phyloP scores from a whole-genome alignment of 306 rosid species.

The Castanopsis chinensis region DNA sequence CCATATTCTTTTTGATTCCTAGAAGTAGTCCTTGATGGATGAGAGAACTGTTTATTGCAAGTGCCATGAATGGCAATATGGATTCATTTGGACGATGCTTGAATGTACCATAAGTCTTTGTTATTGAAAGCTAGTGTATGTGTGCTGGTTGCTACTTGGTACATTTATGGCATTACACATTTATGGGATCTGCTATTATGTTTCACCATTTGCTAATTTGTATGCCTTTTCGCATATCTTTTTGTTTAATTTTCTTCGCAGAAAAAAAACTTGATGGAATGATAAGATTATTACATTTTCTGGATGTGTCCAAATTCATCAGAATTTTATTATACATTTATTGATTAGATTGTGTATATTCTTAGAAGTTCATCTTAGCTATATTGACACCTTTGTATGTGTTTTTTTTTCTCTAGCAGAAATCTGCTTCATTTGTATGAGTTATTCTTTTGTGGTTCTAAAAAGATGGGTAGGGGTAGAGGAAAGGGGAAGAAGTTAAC shows the following conservation, averaged over 20 bases:
- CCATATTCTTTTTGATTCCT: background rate
- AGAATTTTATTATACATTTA: background rate
- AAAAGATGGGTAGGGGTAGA: conserved; percentile 65
- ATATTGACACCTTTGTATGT: conserved; percentile 2
- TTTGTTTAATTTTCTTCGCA: background rate
- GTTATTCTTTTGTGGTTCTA: conserved; percentile 29
- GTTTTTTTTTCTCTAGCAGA: conserved; percentile 37
- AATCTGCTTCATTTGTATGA: conserved; percentile 46
- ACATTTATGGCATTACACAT: background rate
- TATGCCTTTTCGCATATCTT: background rate
- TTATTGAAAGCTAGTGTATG: background rate
- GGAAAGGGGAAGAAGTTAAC: conserved; percentile 59
- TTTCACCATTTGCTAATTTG: no score
- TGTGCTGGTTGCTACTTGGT: background rate
- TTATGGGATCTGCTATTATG: background rate
- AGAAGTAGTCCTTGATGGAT: background rate
- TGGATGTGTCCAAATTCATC: background rate
- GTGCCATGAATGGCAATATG: background rate
- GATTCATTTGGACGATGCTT: background rate
- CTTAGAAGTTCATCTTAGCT: background rate
- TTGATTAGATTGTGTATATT: background rate
- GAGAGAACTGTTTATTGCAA: background rate
- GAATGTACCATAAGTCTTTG: background rate
- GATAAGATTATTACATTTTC: background rate
- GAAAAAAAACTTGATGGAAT: background rate